Conservation (phyloP, 371 early-diverging fungal genomes). For the Conidiobolus incongruus region DNA sequence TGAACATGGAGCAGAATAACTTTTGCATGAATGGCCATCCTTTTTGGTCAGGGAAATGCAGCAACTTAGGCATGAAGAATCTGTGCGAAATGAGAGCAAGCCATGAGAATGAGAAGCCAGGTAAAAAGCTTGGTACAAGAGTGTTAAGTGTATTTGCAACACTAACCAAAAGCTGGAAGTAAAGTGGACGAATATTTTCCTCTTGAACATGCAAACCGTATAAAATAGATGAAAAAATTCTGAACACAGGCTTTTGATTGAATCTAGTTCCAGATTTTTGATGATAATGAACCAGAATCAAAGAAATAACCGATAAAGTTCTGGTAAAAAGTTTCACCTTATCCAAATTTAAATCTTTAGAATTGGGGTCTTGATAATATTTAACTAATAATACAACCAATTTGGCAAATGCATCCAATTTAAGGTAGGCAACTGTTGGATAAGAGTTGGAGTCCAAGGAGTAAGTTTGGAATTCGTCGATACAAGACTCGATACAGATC, state of each 20-base stretch:
- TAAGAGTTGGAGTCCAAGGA: slow-evolving; percentile 18
- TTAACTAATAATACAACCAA: slow-evolving; percentile 47
- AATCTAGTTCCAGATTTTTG: slow-evolving; percentile 55
- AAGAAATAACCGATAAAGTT: slow-evolving; percentile 58
- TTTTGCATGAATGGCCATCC: slow-evolving; percentile 77
- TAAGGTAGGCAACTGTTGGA: slow-evolving; percentile 32
- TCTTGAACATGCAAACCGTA: slow-evolving; percentile 55
- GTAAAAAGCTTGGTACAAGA: slow-evolving; percentile 67
- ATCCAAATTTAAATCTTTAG: slow-evolving; percentile 17
- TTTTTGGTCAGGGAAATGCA: slow-evolving; percentile 46
- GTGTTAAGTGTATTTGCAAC: slow-evolving; percentile 64
- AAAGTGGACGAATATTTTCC: slow-evolving; percentile 36
- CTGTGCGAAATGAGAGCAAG: slow-evolving; percentile 79
- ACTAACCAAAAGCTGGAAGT: slow-evolving; percentile 41
- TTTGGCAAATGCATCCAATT: slow-evolving; percentile 65
- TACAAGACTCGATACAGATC: slow-evolving; percentile 57
- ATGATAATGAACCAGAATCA: slow-evolving; percentile 64
- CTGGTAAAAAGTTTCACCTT: slow-evolving; percentile 40
- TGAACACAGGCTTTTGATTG: slow-evolving; percentile 79
- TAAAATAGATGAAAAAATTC: slow-evolving; percentile 65
- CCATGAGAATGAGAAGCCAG: slow-evolving; percentile 96
- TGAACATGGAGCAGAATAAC: slow-evolving; percentile 54
- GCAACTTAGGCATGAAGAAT: slow-evolving; percentile 71
- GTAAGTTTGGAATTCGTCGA: slow-evolving; percentile 46
- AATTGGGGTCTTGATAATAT: slow-evolving; percentile 18